Evolutionary conservation across 495 filamentous ascomycete species (phyloP).

Genomic region (Aspergillus coremiiformis): DNA sequence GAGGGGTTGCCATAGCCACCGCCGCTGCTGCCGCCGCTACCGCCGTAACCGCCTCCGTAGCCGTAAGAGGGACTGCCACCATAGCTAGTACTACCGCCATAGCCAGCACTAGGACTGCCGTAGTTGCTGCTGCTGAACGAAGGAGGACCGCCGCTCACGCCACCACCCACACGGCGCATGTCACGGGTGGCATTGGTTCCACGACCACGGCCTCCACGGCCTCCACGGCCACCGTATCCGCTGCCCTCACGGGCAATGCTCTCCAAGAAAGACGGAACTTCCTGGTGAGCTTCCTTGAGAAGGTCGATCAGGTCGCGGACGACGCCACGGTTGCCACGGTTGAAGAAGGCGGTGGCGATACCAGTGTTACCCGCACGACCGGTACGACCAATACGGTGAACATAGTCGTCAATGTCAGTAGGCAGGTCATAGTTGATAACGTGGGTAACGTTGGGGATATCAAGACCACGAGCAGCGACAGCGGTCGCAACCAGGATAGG

Average conservation of each 20-base stretch:
- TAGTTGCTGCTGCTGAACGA: constrained; percentile 44
- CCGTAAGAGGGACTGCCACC: constrained; percentile 15
- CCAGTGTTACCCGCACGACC: constrained; percentile 98
- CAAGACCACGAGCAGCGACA: constrained; percentile 88
- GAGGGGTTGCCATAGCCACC: constrained; percentile 80
- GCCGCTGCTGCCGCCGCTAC: constrained; percentile 31
- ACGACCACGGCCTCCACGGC: constrained; percentile 62
- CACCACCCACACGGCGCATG: constrained; percentile 59
- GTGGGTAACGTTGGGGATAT: constrained; percentile 98
- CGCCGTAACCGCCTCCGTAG: constrained; percentile 40
- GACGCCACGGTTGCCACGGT: constrained; percentile 96
- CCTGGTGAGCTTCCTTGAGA: constrained; percentile 96
- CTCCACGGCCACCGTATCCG: constrained; percentile 64
- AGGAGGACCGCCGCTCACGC: constrained; percentile 32
- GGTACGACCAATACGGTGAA: constrained; percentile 99
- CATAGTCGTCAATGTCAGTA: constrained; percentile 98
- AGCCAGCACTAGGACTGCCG: constrained; percentile 37
- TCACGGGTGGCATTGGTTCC: constrained; percentile 69
- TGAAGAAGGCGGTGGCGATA: constrained; percentile 98
- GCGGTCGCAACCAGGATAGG: constrained; percentile 96
- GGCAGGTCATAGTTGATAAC: constrained; percentile 99
- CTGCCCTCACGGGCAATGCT: constrained; percentile 91
- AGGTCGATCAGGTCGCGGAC: constrained; percentile 92
- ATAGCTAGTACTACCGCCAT: constrained; percentile 42
- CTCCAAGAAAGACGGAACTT: constrained; percentile 88